Base-by-base conservation (phyloP, 257 asterid species). In the Solanum tarapatanum region DNA sequence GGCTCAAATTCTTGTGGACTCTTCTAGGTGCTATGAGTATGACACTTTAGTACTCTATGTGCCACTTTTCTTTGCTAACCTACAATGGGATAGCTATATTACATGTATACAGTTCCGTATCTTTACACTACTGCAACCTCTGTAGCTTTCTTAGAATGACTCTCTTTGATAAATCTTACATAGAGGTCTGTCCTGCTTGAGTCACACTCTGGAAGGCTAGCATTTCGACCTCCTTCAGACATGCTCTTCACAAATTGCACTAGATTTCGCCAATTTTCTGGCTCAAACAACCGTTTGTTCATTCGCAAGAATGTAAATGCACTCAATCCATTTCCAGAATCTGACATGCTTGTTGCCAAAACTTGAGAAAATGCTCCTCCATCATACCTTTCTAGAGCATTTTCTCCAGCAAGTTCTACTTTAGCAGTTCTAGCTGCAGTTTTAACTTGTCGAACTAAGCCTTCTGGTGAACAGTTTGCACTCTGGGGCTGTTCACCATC, bases 331-430 rank as follows among this genome's bases (percentile, higher is more conserved):
- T 92, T 91, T 84, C 94, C 97, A 30, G 94, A 93, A 51, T 91
- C 95, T 12, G 97, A 92, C 87, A 94, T 91, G 86, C 96, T 94
- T 39, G 98, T 92, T 51, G 90, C 95, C 91, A 95, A 51, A 74
- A 95, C 97, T 84, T 94, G 98, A 19, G 93, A 88, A 66, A 87
- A 94, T 37, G 96, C 98, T 90, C 94, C 95, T 73, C 82, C 90
- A 58, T 96, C 98, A 33, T 96, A 95, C 90, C 98, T 94, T 90
- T 94, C 98, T 19, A 95, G 91, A 8, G 99, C 99, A 92, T 96
- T 96, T 88, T 96, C 99, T 89, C 99, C 99, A 35, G 98, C 98
- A 70, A 95, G 95, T 83, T 91, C 94, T 82, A 89, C 80, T 86
- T 88, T 89, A 13, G 98, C 95, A 76, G 92, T 87, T 89, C 85